Evolutionary conservation across 495 filamentous ascomycete species (phyloP).

Genomic region (Gamarada debralockiae): DNA sequence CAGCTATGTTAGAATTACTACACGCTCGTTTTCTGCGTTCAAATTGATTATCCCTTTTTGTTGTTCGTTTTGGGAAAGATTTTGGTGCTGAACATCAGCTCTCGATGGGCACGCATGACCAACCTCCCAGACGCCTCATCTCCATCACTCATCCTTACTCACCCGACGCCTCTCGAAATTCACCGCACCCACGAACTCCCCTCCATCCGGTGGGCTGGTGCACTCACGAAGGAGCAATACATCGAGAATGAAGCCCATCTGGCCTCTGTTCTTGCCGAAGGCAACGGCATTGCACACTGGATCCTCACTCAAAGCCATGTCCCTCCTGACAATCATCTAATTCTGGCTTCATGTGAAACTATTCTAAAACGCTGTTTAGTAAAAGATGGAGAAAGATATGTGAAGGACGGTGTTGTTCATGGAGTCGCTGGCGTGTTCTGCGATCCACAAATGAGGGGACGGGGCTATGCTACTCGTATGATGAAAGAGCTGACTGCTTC

Average conservation of each 20-base stretch:
- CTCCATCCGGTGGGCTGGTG: slow-evolving; percentile 64
- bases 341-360: slow-evolving; percentile 79
- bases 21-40: no score
- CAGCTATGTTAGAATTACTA: no score
- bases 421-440: slow-evolving; percentile 85
- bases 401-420: slow-evolving; percentile 63
- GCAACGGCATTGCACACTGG: slow-evolving; percentile 79
- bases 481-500: slow-evolving; percentile 38
- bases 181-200: slow-evolving; percentile 58
- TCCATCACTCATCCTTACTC: slow-evolving; percentile 58
- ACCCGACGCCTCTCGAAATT: slow-evolving; percentile 62
- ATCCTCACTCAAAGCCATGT: slow-evolving; percentile 60
- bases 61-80: background rate
- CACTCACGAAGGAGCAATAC: slow-evolving; percentile 63
- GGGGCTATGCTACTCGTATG: slow-evolving; percentile 71
- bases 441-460: slow-evolving; percentile 61
- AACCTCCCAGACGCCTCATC: background rate
- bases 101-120: no score
- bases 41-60: no score
- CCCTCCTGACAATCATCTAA: slow-evolving; percentile 45
- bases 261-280: slow-evolving; percentile 53
- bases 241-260: slow-evolving; percentile 66
- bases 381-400: slow-evolving; percentile 27
- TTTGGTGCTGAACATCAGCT: background rate
- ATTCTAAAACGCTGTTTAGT: slow-evolving; percentile 56